phyloP scores from a whole-genome alignment of 352 stramenopile species.

The Globisporangium paddicum region DNA sequence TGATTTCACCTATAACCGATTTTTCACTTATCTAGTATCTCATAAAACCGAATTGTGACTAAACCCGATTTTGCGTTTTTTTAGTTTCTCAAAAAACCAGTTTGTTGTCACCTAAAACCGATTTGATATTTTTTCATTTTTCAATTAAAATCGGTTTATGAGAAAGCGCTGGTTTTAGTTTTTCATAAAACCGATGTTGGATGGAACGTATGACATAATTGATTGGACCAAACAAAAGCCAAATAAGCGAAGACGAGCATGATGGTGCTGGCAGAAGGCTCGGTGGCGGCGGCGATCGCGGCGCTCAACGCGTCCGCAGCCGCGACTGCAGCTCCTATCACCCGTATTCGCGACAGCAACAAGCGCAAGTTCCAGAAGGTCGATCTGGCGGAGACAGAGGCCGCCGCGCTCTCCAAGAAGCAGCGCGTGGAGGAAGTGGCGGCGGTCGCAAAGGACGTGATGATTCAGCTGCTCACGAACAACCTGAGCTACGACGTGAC shows the following conservation, averaged over 20 bases:
- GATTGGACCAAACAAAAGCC: neutral
- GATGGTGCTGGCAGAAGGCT: neutral
- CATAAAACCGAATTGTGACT: too few species aligned
- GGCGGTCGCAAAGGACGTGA: slow-evolving; percentile 63
- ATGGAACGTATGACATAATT: too few species aligned
- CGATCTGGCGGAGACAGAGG: neutral
- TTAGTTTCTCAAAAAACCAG: too few species aligned
- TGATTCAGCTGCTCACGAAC: slow-evolving; percentile 53
- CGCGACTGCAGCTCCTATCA: neutral
- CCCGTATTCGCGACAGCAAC: neutral
- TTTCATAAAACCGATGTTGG: too few species aligned
- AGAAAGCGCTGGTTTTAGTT: too few species aligned
- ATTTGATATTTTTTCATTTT: too few species aligned
- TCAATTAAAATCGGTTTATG: too few species aligned
- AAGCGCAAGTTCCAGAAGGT: slow-evolving; percentile 9
- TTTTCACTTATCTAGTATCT: too few species aligned
- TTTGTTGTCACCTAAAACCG: too few species aligned
- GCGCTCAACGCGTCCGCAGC: neutral
- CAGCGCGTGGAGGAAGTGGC: slow-evolving; percentile 58
- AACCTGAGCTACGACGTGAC: slow-evolving; percentile 51
- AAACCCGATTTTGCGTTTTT: too few species aligned
- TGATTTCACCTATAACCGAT: too few species aligned
- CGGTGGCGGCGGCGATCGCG: slow-evolving; percentile 1
- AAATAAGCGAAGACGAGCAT: neutral
- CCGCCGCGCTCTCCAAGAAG: slow-evolving; percentile 37